These are phyloP conservation scores for Cymbopogon citratus DNA, from an alignment of 176 grass and related monocot genomes.

Conservation along the genomic window DNA sequence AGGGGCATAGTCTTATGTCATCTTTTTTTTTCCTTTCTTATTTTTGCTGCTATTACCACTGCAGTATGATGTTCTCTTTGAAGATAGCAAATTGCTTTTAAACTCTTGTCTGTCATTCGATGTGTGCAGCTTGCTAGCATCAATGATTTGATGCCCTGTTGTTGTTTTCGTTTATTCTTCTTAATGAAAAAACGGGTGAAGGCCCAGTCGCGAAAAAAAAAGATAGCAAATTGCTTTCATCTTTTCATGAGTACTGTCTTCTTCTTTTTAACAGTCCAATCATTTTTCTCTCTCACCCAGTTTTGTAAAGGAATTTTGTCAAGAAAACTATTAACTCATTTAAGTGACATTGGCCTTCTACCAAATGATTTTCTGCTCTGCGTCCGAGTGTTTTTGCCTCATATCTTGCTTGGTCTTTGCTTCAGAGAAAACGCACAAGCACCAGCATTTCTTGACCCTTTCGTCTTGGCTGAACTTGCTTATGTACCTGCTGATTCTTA, in stretches of 20 bases:
- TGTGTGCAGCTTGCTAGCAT: no score
- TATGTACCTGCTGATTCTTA: background rate
- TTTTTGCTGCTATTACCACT: background rate
- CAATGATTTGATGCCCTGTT: no score
- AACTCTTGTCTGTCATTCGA: no score
- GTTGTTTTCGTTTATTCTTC: no score
- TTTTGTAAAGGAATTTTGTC: slow-evolving; percentile 15
- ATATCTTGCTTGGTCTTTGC: background rate
- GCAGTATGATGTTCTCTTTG: background rate
- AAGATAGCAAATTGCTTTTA: slow-evolving; percentile 10
- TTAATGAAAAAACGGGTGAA: no score
- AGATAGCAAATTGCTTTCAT: slow-evolving; percentile 3
- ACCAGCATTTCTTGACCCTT: background rate
- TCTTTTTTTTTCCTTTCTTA: background rate
- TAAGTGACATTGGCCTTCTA: background rate
- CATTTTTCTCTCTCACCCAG: background rate
- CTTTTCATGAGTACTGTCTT: background rate
- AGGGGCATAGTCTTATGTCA: background rate
- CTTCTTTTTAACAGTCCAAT: background rate
- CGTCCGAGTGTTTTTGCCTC: slow-evolving; percentile 10
- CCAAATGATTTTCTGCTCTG: background rate
- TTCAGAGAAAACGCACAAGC: background rate
- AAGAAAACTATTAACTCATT: slow-evolving; percentile 3
- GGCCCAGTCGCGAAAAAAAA: no score
- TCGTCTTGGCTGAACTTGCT: background rate